Evolutionary conservation across 495 filamentous ascomycete species (phyloP), one percentile per base, ranked within the genome.

Genomic region (Rhizodiscina lignyota): DNA sequence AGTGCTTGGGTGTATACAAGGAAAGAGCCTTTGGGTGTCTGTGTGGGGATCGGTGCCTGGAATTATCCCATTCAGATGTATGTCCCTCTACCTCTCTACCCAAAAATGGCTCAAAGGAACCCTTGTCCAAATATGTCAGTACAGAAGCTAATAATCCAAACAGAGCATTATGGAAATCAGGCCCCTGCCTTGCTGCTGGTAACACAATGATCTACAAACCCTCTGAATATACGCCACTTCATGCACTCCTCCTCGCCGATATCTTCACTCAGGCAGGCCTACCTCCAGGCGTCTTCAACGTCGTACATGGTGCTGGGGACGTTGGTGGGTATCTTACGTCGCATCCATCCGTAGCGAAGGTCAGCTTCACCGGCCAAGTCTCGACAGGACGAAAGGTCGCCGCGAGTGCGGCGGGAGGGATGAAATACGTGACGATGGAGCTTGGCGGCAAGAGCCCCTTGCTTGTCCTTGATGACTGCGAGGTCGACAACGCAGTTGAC

Each of bases 141-240:
- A 3, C 23, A 18, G 11, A 28, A n/a, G n/a, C 8, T 28, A 8
- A 8, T 28, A 8, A 8, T 28, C 24, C n/a, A n/a, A n/a, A 4
- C 35, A 70, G 66, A 52, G 81, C 81, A 11, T 65, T 86, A 0
- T 86, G 81, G 81, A 89, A 89, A 52, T 79, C 76, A 3, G 80
- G 78, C 11, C 77, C 81, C 4, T 84, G 79, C 38, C 64, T 89
- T 12, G 78, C 79, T 6, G 82, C 82, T 2, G 82, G 82, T 18
- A 89, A 89, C 48, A 79, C 74, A 42, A 83, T 89, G 77, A 67
- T 89, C 34, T 85, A 85, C 58, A 89, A 89, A 43, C 74, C 82
- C 19, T 81, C 74, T 47, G 82, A 89, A 62, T 72, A 72, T 51
- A 85, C 81, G 18, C 76, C 80, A 2, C 58, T 86, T 13, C 79